Evolutionary conservation across 148 eudicot genomes (phyloP).

Genomic region (Arbutus unedo): DNA sequence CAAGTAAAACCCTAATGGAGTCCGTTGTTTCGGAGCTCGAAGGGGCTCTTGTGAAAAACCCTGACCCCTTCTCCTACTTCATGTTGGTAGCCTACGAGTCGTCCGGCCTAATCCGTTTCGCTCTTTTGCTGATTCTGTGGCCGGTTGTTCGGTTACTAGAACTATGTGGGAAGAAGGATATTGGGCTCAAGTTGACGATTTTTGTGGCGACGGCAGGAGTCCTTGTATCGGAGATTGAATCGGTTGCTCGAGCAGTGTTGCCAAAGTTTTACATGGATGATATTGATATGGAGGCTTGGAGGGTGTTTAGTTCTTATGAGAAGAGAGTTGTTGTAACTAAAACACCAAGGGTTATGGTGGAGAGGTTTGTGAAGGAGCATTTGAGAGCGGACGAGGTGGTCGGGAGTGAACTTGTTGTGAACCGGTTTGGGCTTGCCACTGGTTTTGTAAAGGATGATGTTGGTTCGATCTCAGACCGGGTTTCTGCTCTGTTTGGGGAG

Average conservation of each 20-base stretch:
- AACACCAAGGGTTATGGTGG: conserved; percentile 79
- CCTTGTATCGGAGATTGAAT: conserved; percentile 46
- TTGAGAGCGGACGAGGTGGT: conserved; percentile 71
- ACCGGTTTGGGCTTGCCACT: conserved; percentile 58
- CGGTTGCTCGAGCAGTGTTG: conserved; percentile 64
- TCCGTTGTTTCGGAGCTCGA: conserved; percentile 60
- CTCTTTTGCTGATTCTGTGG: conserved; percentile 38
- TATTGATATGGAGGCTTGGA: conserved; percentile 68
- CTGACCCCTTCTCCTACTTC: conserved; percentile 56
- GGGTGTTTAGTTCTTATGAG: conserved; percentile 49
- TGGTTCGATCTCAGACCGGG: conserved; percentile 31
- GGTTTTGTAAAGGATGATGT: conserved; percentile 50
- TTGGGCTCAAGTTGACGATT: conserved; percentile 36
- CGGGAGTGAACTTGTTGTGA: conserved; percentile 66
- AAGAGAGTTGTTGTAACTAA: conserved; percentile 72
- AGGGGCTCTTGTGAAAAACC: conserved; percentile 42
- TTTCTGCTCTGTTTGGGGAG: conserved; percentile 44
- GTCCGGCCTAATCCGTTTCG: conserved; percentile 53
- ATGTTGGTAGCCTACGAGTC: conserved; percentile 68
- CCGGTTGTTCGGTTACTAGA: conserved; percentile 39
- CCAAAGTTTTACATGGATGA: conserved; percentile 66
- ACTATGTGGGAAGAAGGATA: conserved; percentile 12
- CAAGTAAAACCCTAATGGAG: conserved; percentile 22
- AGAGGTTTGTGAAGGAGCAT: conserved; percentile 85
- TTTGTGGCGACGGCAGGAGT: conserved; percentile 52